Evolutionary conservation across 2,329 filamentous ascomycete genomes (phyloP), one percentile per base, ranked within the genome.

Genomic region (Microcera coccophila): DNA sequence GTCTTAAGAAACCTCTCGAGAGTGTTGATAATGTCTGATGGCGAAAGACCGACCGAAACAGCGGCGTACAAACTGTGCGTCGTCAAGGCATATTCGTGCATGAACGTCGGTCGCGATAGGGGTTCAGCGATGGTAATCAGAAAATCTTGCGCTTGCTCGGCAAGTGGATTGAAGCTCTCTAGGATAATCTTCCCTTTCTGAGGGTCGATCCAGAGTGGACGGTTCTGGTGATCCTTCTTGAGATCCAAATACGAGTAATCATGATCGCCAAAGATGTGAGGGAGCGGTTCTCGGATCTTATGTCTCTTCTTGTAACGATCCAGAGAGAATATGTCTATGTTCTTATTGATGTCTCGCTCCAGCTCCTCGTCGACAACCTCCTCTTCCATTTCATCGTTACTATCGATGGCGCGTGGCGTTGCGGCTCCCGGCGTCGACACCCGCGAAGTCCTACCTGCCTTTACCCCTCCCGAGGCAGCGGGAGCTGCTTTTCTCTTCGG

Each of bases 51-150:
- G 45, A 97, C 90, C 5, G 90, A 95, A 4, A 97, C 88, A 31
- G 93, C 93, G 21, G 93, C 91, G 66, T 97, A 96, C 41, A 98
- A 74, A 66, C 89, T 95, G 67, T 97, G 90, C 18, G 87, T 83
- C 2, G 90, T 96, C 57, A 98, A 78, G 42, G 84, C 80, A 66
- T 97, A 97, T 67, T 98, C 91, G 71, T 97, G 93, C 50, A 97
- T 80, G 60, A 90, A 91, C 4, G 83, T 86, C 44, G 93, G 91
- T 46, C 91, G 82, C 26, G 90, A 96, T 45, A 91, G 75, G 15
- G 91, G 93, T 69, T 98, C 91, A 49, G 91, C 88, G 55, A 98
- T 91, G 36, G 93, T 95, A 57, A 94, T 95, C 45, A 98, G 74
- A 62, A 98, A 95, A 63, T 95, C 90, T 62, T 95, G 90, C 0